phyloP scores from a whole-genome alignment of 2,329 filamentous ascomycete species.

The Ilyonectria sp. region DNA sequence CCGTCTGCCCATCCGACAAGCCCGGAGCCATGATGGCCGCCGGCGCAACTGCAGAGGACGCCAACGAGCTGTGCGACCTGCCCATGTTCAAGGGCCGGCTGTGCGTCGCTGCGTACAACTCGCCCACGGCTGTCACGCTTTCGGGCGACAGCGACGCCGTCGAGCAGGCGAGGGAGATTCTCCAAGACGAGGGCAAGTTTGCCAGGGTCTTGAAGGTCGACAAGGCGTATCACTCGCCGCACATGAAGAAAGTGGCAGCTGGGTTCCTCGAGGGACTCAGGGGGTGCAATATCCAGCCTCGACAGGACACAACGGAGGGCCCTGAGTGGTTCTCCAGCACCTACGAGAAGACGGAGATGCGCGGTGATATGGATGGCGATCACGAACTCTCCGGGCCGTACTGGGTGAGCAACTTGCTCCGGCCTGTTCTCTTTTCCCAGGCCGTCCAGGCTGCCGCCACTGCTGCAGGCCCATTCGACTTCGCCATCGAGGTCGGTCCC shows the following conservation, averaged over 20 bases:
- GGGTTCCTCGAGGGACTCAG: constrained; percentile 30
- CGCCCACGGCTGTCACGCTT: constrained; percentile 43
- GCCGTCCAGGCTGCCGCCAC: constrained; percentile 33
- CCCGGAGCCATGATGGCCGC: constrained; percentile 42
- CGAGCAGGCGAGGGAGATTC: constrained; percentile 35
- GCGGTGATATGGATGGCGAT: too few species aligned
- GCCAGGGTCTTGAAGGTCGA: constrained; percentile 57
- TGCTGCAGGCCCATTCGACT: constrained; percentile 2
- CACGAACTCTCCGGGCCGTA: constrained; percentile 27
- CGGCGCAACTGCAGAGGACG: constrained; percentile 39
- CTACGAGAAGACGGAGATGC: constrained; percentile 45
- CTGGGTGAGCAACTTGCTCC: constrained; percentile 47
- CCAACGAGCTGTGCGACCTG: constrained; percentile 13
- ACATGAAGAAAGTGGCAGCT: constrained; percentile 55
- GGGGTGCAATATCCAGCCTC: constrained; percentile 6
- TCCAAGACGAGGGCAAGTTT: constrained; percentile 34
- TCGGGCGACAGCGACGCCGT: constrained; percentile 52
- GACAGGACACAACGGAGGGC: background rate
- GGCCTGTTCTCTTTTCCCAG: constrained; percentile 41
- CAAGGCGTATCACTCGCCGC: constrained; percentile 65
- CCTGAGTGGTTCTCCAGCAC: constrained; percentile 39
- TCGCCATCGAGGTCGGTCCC: constrained; percentile 60
- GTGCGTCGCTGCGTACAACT: constrained; percentile 46
- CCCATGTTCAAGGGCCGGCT: constrained; percentile 37
- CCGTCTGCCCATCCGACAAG: too few species aligned